Base-by-base conservation (phyloP, 2,329 filamentous ascomycete species). In the Colletotrichum echinochloae region DNA sequence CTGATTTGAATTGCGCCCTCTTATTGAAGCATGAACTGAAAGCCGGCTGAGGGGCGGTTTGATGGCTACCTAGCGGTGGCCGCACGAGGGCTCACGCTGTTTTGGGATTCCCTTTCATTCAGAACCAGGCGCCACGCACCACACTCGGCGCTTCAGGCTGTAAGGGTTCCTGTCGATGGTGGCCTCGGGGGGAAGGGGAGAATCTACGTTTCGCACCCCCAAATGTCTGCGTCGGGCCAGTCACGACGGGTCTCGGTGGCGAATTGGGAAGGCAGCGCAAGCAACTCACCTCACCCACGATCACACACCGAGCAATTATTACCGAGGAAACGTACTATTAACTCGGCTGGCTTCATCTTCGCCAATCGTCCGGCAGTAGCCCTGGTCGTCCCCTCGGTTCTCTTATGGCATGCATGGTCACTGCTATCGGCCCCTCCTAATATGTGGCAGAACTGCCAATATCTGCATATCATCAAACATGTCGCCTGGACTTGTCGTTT, bases 401-500 rank as follows among this genome's bases (percentile, higher is more conserved):
- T 30, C 26, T 48, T 61, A 61, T 55, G 57, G 39, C 56, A 14
- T 35, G n/a, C n/a, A n/a, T 59, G 66, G 61, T 55, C 54, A 37
- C 46, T n/a, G n/a, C n/a, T n/a, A n/a, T n/a, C n/a, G 46, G 44
- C 49, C 49, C 37, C 39, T 8, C 18, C 20, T 4, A 23, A 20
- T 41, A 33, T 54, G 56, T 33, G 30, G n/a, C 26, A 33, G 39
- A 57, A 59, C 44, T 49, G 20, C 54, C 35, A 59, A 35, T 46
- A 44, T 46, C 49, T 49, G 59, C 46, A 33, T 61, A 37, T 41
- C 57, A 67, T 70, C 67, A 70, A 63, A 70, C 67, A 39, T 33
- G 62, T 39, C 44, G 46, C 41, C 23, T 54, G 62, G 49, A 26
- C 62, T 44, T 35, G 55, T 54, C 44, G 64, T 70, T 60, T 70